Percentiles rank a stretch among this genome's conserved stretches.
Evolutionary conservation across 257 asterid species (phyloP).

Genomic region (Solanum pimpinellifolium): DNA sequence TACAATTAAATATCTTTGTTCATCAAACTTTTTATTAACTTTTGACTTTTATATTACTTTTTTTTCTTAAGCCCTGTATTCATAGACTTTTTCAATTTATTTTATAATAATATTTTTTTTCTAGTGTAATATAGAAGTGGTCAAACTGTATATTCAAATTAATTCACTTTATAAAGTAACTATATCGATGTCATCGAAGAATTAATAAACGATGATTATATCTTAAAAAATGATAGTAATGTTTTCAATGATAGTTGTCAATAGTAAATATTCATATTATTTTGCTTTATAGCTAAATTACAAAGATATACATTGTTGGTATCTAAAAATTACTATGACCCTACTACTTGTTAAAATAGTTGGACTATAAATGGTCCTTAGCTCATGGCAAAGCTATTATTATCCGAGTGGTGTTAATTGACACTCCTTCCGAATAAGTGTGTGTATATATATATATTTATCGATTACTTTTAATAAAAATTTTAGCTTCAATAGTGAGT

Average conservation of each 20-base stretch:
- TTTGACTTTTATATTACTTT: background rate
- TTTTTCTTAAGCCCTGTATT: too few relatives aligned
- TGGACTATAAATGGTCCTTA: too few relatives aligned
- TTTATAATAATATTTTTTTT: too few relatives aligned
- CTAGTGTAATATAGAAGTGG: background rate
- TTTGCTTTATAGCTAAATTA: background rate
- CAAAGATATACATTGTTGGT: background rate
- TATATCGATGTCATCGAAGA: background rate
- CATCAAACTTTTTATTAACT: background rate
- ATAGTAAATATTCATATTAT: background rate
- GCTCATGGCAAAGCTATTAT: background rate
- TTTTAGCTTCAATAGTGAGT: background rate
- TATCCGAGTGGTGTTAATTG: background rate
- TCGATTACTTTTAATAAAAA: background rate
- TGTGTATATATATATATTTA: background rate
- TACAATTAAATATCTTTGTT: background rate
- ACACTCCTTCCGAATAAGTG: background rate
- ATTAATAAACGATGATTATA: background rate
- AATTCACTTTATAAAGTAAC: background rate
- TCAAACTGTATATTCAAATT: background rate
- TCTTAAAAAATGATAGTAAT: background rate
- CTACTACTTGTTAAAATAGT: background rate
- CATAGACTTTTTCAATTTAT: background rate
- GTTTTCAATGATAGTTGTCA: background rate
- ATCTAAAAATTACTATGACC: background rate